phyloP scores from a whole-genome alignment of 768 basidiomycete genomes.

The Leccinum disarticulatum region DNA sequence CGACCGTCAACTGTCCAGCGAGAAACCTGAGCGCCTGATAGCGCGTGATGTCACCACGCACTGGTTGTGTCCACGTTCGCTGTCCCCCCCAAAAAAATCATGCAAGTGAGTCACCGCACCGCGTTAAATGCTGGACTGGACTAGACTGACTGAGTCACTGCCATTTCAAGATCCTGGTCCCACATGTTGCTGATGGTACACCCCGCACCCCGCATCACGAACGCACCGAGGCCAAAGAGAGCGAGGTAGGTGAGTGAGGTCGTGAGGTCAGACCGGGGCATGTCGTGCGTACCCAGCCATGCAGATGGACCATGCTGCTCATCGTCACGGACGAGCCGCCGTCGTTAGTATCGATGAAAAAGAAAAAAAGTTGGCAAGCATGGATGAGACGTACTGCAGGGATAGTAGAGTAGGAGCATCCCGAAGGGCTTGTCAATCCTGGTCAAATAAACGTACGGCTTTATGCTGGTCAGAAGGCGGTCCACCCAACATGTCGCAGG shows the following conservation, averaged over 20 bases:
- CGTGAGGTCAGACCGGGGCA: slow-evolving; percentile 49
- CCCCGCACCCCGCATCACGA: slow-evolving; percentile 97
- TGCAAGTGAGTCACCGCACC: too few relatives aligned
- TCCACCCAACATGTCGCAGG: slow-evolving; percentile 61
- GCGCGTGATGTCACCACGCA: too few relatives aligned
- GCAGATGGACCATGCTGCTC: slow-evolving; percentile 93
- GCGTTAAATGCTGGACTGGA: background rate
- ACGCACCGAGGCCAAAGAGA: slow-evolving; percentile 85
- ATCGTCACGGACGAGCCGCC: background rate
- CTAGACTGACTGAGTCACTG: slow-evolving; percentile 62
- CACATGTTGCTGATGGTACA: slow-evolving; percentile 99
- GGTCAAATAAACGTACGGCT: slow-evolving; percentile 83
- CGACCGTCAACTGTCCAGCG: too few relatives aligned
- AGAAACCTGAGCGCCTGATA: too few relatives aligned
- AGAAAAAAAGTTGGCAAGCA: background rate
- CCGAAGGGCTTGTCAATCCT: slow-evolving; percentile 97
- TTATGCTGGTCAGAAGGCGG: slow-evolving; percentile 52
- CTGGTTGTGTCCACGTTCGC: slow-evolving; percentile 86
- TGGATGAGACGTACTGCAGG: slow-evolving; percentile 68
- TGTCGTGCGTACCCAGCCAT: slow-evolving; percentile 88
- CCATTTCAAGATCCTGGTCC: slow-evolving; percentile 89
- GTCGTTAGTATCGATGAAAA: background rate
- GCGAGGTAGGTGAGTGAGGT: slow-evolving; percentile 73
- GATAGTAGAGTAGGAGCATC: slow-evolving; percentile 86
- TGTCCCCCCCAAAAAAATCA: slow-evolving; percentile 14